Evolutionary conservation across 805 yeast genomes (phyloP).

Genomic region (Maudiozyma turicensis): DNA sequence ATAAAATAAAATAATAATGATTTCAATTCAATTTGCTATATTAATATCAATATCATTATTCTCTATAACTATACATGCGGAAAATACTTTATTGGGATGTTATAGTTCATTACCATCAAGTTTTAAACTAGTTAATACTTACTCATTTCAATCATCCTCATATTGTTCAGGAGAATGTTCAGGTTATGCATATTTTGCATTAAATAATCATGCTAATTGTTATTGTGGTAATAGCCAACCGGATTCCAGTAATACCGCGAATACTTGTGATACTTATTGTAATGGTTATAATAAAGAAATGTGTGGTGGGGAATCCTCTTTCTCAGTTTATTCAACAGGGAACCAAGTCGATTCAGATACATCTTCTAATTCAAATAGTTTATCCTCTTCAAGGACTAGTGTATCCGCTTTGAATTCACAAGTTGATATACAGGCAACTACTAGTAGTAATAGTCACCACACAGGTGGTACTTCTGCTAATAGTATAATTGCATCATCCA

Average conservation of each 20-base stretch:
- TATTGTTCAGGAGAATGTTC: conserved; percentile 19
- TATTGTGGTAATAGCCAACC: conserved; percentile 26
- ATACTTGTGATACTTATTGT: conserved; percentile 33
- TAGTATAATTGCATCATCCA: neutral
- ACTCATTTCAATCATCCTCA: conserved; percentile 22
- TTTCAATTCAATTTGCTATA: too few species aligned
- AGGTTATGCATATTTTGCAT: conserved; percentile 24
- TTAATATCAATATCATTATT: too few species aligned
- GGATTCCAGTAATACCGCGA: conserved; percentile 7
- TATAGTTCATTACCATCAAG: conserved; percentile 24
- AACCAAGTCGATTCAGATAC: conserved; percentile 13
- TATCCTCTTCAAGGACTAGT: conserved; percentile 4
- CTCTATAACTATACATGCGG: neutral
- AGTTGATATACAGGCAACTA: neutral
- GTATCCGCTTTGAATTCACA: neutral
- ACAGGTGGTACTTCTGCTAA: neutral
- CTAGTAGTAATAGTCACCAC: conserved; percentile 11
- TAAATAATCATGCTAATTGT: conserved; percentile 21
- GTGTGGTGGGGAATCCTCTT: conserved; percentile 54
- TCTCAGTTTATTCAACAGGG: conserved; percentile 32
- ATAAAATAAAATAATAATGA: too few species aligned
- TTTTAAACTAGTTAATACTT: conserved; percentile 15
- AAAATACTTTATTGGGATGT: conserved; percentile 8
- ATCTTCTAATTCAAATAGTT: neutral
- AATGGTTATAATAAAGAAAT: conserved; percentile 46